phyloP scores from a whole-genome alignment of 345 rosid species.

The Acer yangbiense region DNA sequence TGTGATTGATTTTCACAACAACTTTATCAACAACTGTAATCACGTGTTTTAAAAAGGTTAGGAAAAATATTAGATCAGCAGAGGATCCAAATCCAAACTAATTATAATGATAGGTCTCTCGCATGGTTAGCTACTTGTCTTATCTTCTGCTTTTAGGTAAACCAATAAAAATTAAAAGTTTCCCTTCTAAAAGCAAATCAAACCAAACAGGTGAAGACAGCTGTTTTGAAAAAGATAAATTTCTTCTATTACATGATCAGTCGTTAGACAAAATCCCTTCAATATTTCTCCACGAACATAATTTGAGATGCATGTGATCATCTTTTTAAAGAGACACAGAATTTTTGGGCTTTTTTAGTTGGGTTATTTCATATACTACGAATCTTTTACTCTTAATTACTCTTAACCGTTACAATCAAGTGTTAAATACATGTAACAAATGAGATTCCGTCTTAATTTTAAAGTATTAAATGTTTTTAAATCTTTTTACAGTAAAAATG shows the following conservation, averaged over 20 bases:
- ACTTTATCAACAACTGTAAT: no score
- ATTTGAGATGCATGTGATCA: background rate
- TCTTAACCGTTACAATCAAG: no score
- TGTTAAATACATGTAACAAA: no score
- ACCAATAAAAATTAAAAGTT: slow-evolving; percentile 14
- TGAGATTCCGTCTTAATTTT: no score
- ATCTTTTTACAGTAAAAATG: background rate
- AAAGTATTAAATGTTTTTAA: no score
- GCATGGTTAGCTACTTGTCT: background rate
- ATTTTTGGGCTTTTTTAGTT: background rate
- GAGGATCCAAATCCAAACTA: no score
- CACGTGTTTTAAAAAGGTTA: no score
- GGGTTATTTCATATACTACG: background rate
- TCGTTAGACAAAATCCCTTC: slow-evolving; percentile 1
- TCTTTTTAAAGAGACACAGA: background rate
- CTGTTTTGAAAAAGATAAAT: background rate
- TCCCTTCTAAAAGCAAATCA: background rate
- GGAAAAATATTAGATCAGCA: no score
- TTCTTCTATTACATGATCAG: background rate
- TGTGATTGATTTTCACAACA: no score
- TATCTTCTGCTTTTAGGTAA: slow-evolving; percentile 12
- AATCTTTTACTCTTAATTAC: no score
- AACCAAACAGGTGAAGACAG: background rate
- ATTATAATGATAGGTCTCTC: background rate
- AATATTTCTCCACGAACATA: background rate